Conservation (phyloP, 495 filamentous ascomycete species). For the Annulohypoxylon moriforme region DNA sequence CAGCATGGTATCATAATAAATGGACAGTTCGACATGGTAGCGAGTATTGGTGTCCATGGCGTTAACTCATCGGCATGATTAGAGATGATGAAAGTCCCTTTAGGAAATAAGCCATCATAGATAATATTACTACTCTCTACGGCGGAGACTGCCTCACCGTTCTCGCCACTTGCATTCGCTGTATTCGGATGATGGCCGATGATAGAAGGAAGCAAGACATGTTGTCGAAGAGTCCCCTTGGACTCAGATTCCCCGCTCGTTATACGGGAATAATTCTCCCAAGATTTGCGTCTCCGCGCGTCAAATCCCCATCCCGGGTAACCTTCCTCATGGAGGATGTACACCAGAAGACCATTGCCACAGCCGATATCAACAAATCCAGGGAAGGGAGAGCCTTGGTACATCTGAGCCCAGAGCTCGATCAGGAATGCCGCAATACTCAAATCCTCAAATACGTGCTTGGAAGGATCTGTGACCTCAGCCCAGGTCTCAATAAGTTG, state of each 20-base stretch:
- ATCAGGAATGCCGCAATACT: slow-evolving; percentile 93
- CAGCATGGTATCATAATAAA: slow-evolving; percentile 97
- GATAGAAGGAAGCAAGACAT: slow-evolving; percentile 76
- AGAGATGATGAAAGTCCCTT: slow-evolving; percentile 89
- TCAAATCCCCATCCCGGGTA: slow-evolving; percentile 92
- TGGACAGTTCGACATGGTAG: slow-evolving; percentile 75
- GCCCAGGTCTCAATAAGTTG: slow-evolving; percentile 76
- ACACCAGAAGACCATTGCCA: slow-evolving; percentile 92
- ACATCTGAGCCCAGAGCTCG: slow-evolving; percentile 92
- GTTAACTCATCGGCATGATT: slow-evolving; percentile 98
- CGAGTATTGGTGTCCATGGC: slow-evolving; percentile 92
- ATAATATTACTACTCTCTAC: slow-evolving; percentile 52
- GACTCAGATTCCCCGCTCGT: slow-evolving; percentile 48
- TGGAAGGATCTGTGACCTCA: slow-evolving; percentile 85
- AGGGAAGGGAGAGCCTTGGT: slow-evolving; percentile 71
- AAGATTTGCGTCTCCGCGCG: slow-evolving; percentile 83
- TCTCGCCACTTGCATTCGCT: slow-evolving; percentile 23
- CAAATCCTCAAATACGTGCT: slow-evolving; percentile 95
- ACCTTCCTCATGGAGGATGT: slow-evolving; percentile 84
- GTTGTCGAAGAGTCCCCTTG: slow-evolving; percentile 68
- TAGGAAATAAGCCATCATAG: slow-evolving; percentile 78
- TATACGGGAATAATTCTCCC: slow-evolving; percentile 72
- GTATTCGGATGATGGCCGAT: slow-evolving; percentile 38
- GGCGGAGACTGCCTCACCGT: slow-evolving; percentile 23
- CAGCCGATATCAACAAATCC: slow-evolving; percentile 97